Evolutionary conservation across 129 eudicot species (phyloP).

Genomic region (Flaveria linearis): DNA sequence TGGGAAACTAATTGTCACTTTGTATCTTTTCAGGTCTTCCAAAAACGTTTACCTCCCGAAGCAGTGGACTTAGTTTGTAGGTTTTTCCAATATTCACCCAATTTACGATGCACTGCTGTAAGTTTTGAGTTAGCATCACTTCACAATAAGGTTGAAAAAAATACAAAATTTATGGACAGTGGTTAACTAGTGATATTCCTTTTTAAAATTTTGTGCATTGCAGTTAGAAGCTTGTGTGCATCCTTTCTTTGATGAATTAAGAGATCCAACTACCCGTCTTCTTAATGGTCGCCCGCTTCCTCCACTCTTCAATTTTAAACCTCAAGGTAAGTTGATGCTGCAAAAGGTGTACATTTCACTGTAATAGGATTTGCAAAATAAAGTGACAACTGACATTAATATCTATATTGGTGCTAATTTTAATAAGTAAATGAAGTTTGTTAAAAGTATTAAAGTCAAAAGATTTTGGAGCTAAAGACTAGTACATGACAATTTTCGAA

Average conservation of each 20-base stretch:
- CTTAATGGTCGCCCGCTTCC: constrained; percentile 98
- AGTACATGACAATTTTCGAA: neutral
- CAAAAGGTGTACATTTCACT: constrained; percentile 2
- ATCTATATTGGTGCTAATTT: neutral
- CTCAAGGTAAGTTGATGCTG: constrained; percentile 53
- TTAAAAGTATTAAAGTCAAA: neutral
- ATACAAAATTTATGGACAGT: neutral
- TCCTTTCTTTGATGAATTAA: constrained; percentile 89
- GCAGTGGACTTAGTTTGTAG: constrained; percentile 96
- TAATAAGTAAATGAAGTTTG: neutral
- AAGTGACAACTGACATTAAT: neutral
- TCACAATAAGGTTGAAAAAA: neutral
- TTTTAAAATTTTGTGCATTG: constrained; percentile 3
- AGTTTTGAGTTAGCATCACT: constrained; percentile 31
- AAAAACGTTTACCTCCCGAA: constrained; percentile 94
- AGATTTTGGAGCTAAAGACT: neutral
- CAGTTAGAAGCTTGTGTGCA: constrained; percentile 96
- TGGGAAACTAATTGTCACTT: neutral
- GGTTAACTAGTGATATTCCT: neutral
- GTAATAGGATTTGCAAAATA: neutral
- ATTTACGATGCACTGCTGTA: constrained; percentile 98
- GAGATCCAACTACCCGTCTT: constrained; percentile 84
- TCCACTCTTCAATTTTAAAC: constrained; percentile 78
- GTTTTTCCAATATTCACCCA: constrained; percentile 95
- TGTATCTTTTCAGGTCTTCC: constrained; percentile 70